These are phyloP conservation scores for Malassezia sp. DNA, from an alignment of 1,284 basidiomycete genomes.

Conservation along the genomic window DNA sequence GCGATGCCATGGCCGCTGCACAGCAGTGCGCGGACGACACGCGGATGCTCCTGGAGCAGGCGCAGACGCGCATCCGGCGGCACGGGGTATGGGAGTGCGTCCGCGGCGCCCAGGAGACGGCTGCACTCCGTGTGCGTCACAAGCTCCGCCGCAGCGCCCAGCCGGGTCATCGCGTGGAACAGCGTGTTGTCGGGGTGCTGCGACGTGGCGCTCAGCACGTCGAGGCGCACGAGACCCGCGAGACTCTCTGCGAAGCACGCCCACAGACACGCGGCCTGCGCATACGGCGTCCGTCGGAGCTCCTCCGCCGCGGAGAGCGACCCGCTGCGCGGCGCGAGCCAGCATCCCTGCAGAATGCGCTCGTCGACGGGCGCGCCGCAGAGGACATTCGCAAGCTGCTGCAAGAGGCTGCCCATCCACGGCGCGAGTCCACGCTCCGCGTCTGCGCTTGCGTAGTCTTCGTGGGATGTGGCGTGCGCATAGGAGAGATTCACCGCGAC, in stretches of 20 bases:
- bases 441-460: background rate
- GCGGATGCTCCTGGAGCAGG: background rate
- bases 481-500: conserved; percentile 12
- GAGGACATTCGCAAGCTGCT: conserved; percentile 8
- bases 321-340: too few species aligned
- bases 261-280: conserved; percentile 3
- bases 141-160: background rate
- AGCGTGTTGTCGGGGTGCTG: background rate
- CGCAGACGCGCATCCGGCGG: too few species aligned
- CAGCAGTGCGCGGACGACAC: background rate
- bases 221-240: conserved; percentile 5
- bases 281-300: background rate
- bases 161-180: background rate
- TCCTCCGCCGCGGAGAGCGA: too few species aligned
- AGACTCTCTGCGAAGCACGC: background rate
- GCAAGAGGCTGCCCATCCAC: background rate
- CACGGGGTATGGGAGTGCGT: too few species aligned
- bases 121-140: conserved; percentile 5
- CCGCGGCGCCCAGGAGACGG: too few species aligned
- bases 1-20: conserved; percentile 6
- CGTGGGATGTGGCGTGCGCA: background rate
- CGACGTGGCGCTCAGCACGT: conserved; percentile 1
- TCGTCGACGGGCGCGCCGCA: conserved; percentile 1
- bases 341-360: background rate
- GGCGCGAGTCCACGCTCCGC: conserved; percentile 1